Base-by-base conservation (phyloP, 805 yeast species). In the Candida vartiovaarae region DNA sequence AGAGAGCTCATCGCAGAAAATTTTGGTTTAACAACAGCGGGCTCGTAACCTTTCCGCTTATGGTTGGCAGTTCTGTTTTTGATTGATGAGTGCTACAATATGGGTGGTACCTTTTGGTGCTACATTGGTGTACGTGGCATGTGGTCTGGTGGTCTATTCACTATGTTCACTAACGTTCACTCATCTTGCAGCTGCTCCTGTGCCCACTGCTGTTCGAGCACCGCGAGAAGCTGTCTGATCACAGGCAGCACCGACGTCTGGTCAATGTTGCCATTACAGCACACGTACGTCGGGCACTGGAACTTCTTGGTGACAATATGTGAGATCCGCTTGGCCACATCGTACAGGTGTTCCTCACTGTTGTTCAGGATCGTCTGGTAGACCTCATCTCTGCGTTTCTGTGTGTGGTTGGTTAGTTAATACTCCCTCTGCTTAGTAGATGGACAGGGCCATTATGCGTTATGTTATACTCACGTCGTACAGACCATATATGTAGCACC, bases 321-420 rank as follows among this genome's bases (percentile, higher is more conserved):
- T 1, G 76, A 71, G 7, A 75, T 47, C 46, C 72, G 65, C 30
- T 64, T 65, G 0, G 76, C 61, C 34, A 72, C 49, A 42, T 75
- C 80, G 25, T 72, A 59, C 27, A 67, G 45, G 0, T 55, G 51
- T 35, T 70, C 74, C 27, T 64, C 62, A 2, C 74, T 55, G 41
- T 68, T 66, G 43, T 72, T 70, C 28, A 75, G 56, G 23, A 72
- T 56, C 0, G 77, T 68, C 47, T 72, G 74, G 42, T 64, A 65
- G 4, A 69, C 62, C 27, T 66, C 56, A 15, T 43, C 38, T 41
- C 51, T 45, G 36, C 39, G 38, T 6, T 27, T 25, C 51, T 45
- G 44, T 15, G 30, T 28, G 30, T 9, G 6, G 30, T 28, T 28
- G 9, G 30, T 28, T 33, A 27, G 40, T 24, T 15, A 15, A 15